Percentiles rank a stretch among this genome's conserved stretches.
Evolutionary conservation across 805 yeast genomes (phyloP).

Genomic region (Candida schatavii): DNA sequence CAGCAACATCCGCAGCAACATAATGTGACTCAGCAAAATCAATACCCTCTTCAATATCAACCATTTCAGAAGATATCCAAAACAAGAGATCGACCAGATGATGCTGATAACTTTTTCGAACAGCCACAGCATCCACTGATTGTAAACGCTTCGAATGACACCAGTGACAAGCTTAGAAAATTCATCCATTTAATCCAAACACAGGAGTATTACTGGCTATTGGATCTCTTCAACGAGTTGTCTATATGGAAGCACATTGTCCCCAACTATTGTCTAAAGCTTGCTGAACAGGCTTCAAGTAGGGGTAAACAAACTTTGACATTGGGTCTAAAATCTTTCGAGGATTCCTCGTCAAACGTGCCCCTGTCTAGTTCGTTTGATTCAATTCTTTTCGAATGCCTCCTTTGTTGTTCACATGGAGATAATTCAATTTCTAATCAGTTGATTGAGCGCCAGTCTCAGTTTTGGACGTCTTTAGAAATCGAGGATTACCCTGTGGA

Average conservation of each 20-base stretch:
- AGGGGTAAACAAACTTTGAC: not conserved
- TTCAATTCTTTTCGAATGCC: slow-evolving; percentile 26
- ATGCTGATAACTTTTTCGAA: not conserved
- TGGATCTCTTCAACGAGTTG: slow-evolving; percentile 40
- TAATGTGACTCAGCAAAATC: not conserved
- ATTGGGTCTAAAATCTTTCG: not conserved
- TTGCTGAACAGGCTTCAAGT: not conserved
- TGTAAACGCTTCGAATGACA: not conserved
- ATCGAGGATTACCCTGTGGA: slow-evolving; percentile 4
- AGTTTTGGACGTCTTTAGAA: slow-evolving; percentile 18
- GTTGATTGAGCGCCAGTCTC: slow-evolving; percentile 20
- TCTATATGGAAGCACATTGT: slow-evolving; percentile 35
- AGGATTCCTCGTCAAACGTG: not conserved
- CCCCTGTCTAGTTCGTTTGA: not conserved
- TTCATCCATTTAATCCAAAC: slow-evolving; percentile 25
- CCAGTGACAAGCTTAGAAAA: slow-evolving; percentile 9
- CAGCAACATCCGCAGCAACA: not conserved
- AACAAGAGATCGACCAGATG: no score
- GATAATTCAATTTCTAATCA: slow-evolving; percentile 5
- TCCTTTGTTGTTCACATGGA: slow-evolving; percentile 27
- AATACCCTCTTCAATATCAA: not conserved
- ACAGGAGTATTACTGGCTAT: slow-evolving; percentile 37
- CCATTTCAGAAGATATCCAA: no score
- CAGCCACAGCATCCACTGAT: not conserved
- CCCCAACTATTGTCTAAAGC: slow-evolving; percentile 26